These are phyloP conservation scores for Mortierella antarctica DNA, from an alignment of 192 early-diverging fungal species.

Conservation along the genomic window DNA sequence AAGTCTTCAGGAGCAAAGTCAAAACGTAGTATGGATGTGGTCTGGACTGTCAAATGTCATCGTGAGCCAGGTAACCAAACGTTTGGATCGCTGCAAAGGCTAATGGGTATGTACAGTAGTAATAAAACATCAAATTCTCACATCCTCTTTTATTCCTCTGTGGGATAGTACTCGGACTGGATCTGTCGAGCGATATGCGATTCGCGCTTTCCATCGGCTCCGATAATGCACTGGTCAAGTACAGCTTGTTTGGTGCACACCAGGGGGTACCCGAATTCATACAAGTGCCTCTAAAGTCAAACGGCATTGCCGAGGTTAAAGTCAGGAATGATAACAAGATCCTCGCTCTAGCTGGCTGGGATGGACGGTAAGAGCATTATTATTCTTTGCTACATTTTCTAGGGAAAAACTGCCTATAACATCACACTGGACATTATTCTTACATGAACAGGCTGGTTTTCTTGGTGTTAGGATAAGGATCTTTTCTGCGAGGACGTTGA, in stretches of 20 bases:
- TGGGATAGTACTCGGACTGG: slow-evolving; percentile 35
- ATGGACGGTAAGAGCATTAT: slow-evolving; percentile 40
- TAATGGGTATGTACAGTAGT: background rate
- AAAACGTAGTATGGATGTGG: slow-evolving; percentile 14
- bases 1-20: background rate
- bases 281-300: slow-evolving; percentile 18
- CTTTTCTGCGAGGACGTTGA: slow-evolving; percentile 50
- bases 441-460: background rate
- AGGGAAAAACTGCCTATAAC: background rate
- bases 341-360: slow-evolving; percentile 56
- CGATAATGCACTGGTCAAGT: slow-evolving; percentile 53
- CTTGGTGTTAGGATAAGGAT: slow-evolving; percentile 41
- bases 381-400: background rate
- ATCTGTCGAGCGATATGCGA: slow-evolving; percentile 31
- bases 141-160: slow-evolving; percentile 7
- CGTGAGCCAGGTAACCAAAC: slow-evolving; percentile 36
- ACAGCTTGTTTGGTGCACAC: slow-evolving; percentile 11
- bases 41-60: slow-evolving; percentile 50
- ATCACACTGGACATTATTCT: too few species aligned
- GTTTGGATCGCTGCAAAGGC: background rate
- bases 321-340: slow-evolving; percentile 51
- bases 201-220: slow-evolving; percentile 52
- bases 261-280: slow-evolving; percentile 31
- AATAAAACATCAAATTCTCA: background rate
- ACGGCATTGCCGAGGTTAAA: slow-evolving; percentile 42